Conservation (phyloP, 2,329 filamentous ascomycete species). For the Juglanconis sp. region DNA sequence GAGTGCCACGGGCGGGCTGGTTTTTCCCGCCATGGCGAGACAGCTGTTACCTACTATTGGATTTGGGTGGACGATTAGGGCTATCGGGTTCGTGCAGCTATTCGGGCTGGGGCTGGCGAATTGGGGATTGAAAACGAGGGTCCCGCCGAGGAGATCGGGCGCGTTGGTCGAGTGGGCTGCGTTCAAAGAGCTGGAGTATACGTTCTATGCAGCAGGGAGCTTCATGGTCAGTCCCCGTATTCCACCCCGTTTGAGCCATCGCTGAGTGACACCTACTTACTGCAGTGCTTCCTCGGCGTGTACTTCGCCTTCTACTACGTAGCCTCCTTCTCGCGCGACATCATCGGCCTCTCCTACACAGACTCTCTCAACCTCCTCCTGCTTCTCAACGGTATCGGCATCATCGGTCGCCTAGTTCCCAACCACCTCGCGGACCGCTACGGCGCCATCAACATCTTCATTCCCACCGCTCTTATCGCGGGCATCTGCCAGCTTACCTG, state of each 20-base stretch:
- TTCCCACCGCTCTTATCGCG: conserved; percentile 42
- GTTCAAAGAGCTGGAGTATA: conserved; percentile 54
- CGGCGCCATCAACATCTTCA: conserved; percentile 60
- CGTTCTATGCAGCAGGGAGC: conserved; percentile 46
- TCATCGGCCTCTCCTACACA: conserved; percentile 41
- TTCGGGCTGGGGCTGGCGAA: conserved; percentile 38
- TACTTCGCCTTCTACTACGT: conserved; percentile 62
- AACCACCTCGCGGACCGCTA: conserved; percentile 55
- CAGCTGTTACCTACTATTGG: conserved; percentile 53
- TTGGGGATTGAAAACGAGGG: conserved; percentile 40
- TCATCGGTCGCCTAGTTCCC: conserved; percentile 55
- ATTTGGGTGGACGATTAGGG: conserved; percentile 56
- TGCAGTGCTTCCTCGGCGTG: conserved; percentile 45
- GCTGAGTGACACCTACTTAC: neutral
- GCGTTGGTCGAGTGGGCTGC: conserved; percentile 54
- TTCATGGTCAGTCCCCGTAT: conserved; percentile 42
- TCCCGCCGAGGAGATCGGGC: conserved; percentile 47
- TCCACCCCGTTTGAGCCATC: neutral
- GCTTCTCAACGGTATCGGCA: conserved; percentile 61
- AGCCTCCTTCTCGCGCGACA: conserved; percentile 43
- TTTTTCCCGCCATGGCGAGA: conserved; percentile 57
- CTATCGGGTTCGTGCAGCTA: conserved; percentile 60
- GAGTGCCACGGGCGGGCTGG: conserved; percentile 55
- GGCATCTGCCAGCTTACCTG: conserved; percentile 51
- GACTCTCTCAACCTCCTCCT: conserved; percentile 60